Conservation (phyloP, 768 basidiomycete species). For the Termitomyces sp. region DNA sequence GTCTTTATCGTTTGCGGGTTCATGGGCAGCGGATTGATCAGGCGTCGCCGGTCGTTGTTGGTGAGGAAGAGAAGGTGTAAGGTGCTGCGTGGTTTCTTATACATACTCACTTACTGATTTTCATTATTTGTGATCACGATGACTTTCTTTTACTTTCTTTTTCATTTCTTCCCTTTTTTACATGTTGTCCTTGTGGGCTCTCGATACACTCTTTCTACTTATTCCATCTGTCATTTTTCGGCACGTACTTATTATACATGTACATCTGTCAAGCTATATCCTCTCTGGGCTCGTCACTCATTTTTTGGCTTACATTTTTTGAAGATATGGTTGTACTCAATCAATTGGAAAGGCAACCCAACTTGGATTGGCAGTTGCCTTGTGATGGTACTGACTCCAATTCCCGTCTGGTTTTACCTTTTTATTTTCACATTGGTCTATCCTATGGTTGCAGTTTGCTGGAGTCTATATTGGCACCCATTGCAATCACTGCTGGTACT, state of each 20-base stretch:
- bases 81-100: not conserved
- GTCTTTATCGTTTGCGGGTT: constrained; percentile 81
- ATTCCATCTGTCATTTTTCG: constrained; percentile 7
- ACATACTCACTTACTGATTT: not conserved
- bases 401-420: no score
- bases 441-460: no score
- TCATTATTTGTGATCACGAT: not conserved
- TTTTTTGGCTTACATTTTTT: constrained; percentile 2
- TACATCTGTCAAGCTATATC: constrained; percentile 1
- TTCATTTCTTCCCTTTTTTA: constrained; percentile 3
- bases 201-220: constrained; percentile 3
- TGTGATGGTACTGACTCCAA: not conserved
- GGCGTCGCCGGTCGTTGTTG: constrained; percentile 21
- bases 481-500: no score
- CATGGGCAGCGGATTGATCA: constrained; percentile 57
- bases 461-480: no score
- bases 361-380: no score
- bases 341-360: not conserved
- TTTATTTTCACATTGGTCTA: no score
- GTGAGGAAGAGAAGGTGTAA: constrained; percentile 19
- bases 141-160: not conserved
- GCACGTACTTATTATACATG: constrained; percentile 2
- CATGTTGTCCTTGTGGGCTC: constrained; percentile 2
- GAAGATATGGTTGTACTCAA: constrained; percentile 4
- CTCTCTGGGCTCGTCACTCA: not conserved